A percentile compares a stretch with the other conserved stretches of the same genome.
Conservation (phyloP, 2,329 filamentous ascomycete genomes). For the Orbilia oligospora region DNA sequence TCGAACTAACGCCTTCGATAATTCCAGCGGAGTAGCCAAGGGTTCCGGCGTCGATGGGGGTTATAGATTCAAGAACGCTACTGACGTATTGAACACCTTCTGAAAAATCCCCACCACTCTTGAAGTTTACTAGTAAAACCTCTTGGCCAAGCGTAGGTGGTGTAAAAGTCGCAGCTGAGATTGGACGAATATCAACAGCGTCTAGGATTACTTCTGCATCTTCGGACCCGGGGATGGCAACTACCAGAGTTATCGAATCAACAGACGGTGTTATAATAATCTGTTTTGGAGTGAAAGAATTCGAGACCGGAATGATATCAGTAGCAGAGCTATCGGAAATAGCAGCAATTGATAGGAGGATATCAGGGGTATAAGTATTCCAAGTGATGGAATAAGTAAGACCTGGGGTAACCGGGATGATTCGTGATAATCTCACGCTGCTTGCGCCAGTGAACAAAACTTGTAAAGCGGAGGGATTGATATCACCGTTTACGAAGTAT, state of each 20-base stretch:
- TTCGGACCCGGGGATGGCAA: neutral
- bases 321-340: neutral
- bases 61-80: neutral
- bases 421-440: neutral
- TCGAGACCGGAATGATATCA: neutral
- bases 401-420: constrained; percentile 3
- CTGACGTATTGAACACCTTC: neutral
- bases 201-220: constrained; percentile 6
- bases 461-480: neutral
- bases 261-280: neutral
- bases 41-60: neutral
- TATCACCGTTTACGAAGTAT: neutral
- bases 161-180: neutral
- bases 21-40: neutral
- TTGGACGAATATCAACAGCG: constrained; percentile 14
- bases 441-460: neutral
- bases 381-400: constrained; percentile 14
- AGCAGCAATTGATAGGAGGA: neutral
- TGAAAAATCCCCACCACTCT: neutral
- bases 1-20: neutral
- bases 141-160: neutral
- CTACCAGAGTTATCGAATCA: neutral
- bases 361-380: neutral
- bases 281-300: neutral
- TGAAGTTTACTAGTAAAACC: neutral